These are phyloP conservation scores for Cardamine chenopodiifolia DNA, from an alignment of 345 rosid genomes.

Conservation along the genomic window DNA sequence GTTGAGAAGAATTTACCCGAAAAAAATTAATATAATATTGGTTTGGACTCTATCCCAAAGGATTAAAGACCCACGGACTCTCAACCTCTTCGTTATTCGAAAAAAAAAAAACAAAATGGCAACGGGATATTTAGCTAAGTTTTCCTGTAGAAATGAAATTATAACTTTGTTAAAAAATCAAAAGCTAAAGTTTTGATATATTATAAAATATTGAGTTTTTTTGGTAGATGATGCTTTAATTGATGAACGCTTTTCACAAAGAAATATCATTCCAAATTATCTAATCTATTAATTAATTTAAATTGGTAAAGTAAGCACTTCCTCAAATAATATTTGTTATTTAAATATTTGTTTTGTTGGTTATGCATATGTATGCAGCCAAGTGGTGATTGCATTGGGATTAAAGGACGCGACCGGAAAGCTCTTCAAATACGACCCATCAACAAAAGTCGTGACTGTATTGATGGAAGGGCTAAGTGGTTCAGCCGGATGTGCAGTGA, in stretches of 20 bases:
- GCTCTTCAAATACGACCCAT: constrained; percentile 42
- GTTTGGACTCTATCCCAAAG: too few species aligned
- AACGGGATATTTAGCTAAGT: neutral
- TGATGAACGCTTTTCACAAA: too few species aligned
- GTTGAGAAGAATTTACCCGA: too few species aligned
- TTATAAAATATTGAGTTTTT: neutral
- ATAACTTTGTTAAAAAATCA: neutral
- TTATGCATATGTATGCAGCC: constrained; percentile 26
- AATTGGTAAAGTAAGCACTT: neutral
- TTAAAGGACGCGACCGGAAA: constrained; percentile 38
- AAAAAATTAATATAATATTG: too few species aligned
- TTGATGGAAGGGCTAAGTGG: constrained; percentile 42
- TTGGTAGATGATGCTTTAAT: neutral
- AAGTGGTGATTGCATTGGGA: constrained; percentile 40
- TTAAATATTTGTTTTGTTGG: neutral
- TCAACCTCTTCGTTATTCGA: too few species aligned
- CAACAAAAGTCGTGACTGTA: constrained; percentile 33
- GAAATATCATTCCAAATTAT: neutral
- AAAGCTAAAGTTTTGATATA: neutral
- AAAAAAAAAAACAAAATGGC: neutral
- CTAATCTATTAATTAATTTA: neutral
- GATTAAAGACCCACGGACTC: too few species aligned
- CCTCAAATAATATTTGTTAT: neutral
- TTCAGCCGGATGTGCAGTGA: constrained; percentile 43
- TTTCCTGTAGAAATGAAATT: neutral